These are phyloP conservation scores for Monosporascus sp. DNA, from an alignment of 2,329 filamentous ascomycete genomes.

Conservation along the genomic window DNA sequence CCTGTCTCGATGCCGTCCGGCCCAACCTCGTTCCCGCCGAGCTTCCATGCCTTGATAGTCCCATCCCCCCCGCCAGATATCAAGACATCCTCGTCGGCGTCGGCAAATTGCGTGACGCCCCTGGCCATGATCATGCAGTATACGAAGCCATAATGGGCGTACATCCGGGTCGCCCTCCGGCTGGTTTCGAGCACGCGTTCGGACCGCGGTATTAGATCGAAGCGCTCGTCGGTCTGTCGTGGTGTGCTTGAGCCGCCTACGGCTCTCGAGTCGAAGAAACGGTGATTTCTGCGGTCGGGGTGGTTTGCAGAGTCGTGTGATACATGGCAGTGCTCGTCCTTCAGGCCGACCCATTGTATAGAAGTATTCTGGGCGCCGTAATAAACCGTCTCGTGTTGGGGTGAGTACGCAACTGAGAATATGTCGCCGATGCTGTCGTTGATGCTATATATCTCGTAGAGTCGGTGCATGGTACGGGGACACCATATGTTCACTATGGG, in stretches of 20 bases:
- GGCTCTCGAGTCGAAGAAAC: conserved; percentile 89
- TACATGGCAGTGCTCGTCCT: conserved; percentile 55
- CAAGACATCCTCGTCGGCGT: conserved; percentile 71
- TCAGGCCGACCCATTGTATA: conserved; percentile 85
- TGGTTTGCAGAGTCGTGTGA: conserved; percentile 61
- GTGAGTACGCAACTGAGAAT: conserved; percentile 88
- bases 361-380: conserved; percentile 91
- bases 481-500: conserved; percentile 94
- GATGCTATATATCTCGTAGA: conserved; percentile 87
- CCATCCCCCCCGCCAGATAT: conserved; percentile 92
- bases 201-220: conserved; percentile 47
- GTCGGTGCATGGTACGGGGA: conserved; percentile 65
- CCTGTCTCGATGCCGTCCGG: conserved; percentile 52
- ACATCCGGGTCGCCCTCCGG: conserved; percentile 73
- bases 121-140: conserved; percentile 90
- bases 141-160: conserved; percentile 91
- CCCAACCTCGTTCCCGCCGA: conserved; percentile 43
- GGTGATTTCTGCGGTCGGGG: conserved; percentile 71
- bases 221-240: conserved; percentile 57
- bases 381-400: conserved; percentile 74
- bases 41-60: conserved; percentile 87
- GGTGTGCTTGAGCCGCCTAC: conserved; percentile 78
- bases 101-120: conserved; percentile 61
- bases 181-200: conserved; percentile 70
- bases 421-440: conserved; percentile 91